These are phyloP conservation scores for Sordaria brevicollis DNA, from an alignment of 495 filamentous ascomycete species.

Conservation along the genomic window DNA sequence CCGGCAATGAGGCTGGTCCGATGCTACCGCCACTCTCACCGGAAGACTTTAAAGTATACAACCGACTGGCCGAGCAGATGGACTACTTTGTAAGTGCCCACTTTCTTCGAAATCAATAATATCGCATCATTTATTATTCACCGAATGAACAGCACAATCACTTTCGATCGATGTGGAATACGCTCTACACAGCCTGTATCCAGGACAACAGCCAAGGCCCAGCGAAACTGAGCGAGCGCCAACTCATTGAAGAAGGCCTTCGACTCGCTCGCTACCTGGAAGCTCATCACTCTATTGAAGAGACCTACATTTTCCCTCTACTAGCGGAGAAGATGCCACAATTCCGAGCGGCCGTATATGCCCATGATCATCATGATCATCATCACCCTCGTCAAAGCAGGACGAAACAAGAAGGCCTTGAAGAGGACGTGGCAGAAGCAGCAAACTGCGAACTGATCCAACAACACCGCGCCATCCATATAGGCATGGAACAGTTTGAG, in stretches of 20 bases:
- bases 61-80: slow-evolving; percentile 69
- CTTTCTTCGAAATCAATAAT: slow-evolving; percentile 7
- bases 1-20: not conserved
- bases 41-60: slow-evolving; percentile 39
- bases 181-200: slow-evolving; percentile 50
- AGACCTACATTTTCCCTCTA: slow-evolving; percentile 69
- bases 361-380: not conserved
- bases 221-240: slow-evolving; percentile 37
- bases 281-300: slow-evolving; percentile 78
- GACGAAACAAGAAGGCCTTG: not conserved
- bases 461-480: slow-evolving; percentile 79
- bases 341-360: slow-evolving; percentile 35
- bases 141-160: slow-evolving; percentile 51
- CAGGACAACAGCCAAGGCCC: slow-evolving; percentile 26
- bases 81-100: slow-evolving; percentile 50
- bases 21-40: slow-evolving; percentile 17
- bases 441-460: slow-evolving; percentile 44
- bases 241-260: slow-evolving; percentile 52
- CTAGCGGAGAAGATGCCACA: slow-evolving; percentile 74
- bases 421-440: not conserved
- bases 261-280: slow-evolving; percentile 59
- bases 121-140: no score
- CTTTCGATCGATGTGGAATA: slow-evolving; percentile 64
- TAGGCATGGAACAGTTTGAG: slow-evolving; percentile 63
- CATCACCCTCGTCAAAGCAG: not conserved